Base-by-base conservation (phyloP, 257 asterid species). In the Scutellaria barbata region DNA sequence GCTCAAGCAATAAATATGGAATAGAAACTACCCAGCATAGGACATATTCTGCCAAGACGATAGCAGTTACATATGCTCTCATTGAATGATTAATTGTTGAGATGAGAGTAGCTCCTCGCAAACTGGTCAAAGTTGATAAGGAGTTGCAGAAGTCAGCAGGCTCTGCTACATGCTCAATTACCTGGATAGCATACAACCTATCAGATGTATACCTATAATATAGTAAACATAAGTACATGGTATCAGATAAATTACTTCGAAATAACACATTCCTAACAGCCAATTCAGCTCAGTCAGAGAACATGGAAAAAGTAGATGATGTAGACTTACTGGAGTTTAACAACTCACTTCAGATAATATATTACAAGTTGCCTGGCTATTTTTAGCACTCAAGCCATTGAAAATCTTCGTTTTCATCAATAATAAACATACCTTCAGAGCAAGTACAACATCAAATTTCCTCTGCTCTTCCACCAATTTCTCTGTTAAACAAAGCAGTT, bases 121-220 rank as follows among this genome's bases (percentile, higher is more conserved):
- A 55, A 48, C 59, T 73, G 60, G 90, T 86, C 88, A 95, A 77
- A 45, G 87, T 89, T 16, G 99, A 92, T 81, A 95, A 71, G 41
- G 98, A 95, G 77, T 87, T 83, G 87, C 98, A 88, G 84, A 95
- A 95, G 39, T 87, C 96, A 52, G 90, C 83, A 63, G 98, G 97
- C 77, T 89, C 75, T 8, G 96, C 95, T 17, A 95, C 99, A 62
- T 95, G 99, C 86, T 95, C 99, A 66, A 95, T 95, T 71, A 95
- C 99, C 99, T 95, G 53, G 8, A 48, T 18, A 47, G 75, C 37
- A 60, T 63, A 54, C 51, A 16, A 66, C 33, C 18, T 39, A 52
- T 74, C 74, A 78, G 69, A 71, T 33, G 22, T 10, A 72, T n/a
- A 47, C 47, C 39, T 53, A 76, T 25, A 59, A 42, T 62, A 33